Evolutionary conservation across 2,329 filamentous ascomycete species (phyloP).

Genomic region (Eutypa lata): DNA sequence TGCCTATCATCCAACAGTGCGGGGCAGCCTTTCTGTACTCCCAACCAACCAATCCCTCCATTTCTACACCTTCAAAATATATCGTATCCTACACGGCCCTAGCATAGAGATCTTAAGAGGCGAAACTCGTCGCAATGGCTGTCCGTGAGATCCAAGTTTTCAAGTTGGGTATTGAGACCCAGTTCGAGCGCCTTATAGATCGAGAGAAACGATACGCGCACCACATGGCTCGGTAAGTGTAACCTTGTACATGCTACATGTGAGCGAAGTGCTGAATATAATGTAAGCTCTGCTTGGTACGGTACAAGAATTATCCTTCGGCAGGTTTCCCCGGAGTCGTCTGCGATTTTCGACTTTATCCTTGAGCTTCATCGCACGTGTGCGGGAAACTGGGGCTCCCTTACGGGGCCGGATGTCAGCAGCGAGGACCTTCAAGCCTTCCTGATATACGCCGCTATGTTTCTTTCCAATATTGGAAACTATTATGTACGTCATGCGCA

Average conservation of each 20-base stretch:
- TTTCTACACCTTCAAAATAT: neutral
- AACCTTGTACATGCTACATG: slow-evolving; percentile 1
- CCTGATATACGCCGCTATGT: slow-evolving; percentile 53
- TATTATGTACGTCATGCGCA: slow-evolving; percentile 42
- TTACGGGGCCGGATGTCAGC: slow-evolving; percentile 39
- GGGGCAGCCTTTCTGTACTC: neutral
- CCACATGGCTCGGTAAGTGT: slow-evolving; percentile 41
- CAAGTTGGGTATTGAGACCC: slow-evolving; percentile 13
- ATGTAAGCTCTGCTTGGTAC: slow-evolving; percentile 48
- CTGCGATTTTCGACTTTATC: slow-evolving; percentile 58
- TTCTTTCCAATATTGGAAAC: slow-evolving; percentile 58
- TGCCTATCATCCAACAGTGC: neutral
- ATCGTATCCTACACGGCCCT: neutral
- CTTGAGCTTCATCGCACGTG: slow-evolving; percentile 48
- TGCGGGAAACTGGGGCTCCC: slow-evolving; percentile 47
- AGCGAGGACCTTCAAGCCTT: slow-evolving; percentile 44
- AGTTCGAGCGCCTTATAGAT: slow-evolving; percentile 52
- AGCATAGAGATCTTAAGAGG: neutral
- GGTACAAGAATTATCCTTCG: slow-evolving; percentile 54
- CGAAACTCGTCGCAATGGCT: too few species aligned
- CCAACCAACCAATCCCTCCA: neutral
- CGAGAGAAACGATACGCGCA: slow-evolving; percentile 65
- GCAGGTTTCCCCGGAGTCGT: slow-evolving; percentile 58
- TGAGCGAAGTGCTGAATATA: slow-evolving; percentile 5
- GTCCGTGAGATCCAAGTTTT: slow-evolving; percentile 10